Conservation (phyloP, 495 filamentous ascomycete species). For the Parathielavia hyrcaniae region DNA sequence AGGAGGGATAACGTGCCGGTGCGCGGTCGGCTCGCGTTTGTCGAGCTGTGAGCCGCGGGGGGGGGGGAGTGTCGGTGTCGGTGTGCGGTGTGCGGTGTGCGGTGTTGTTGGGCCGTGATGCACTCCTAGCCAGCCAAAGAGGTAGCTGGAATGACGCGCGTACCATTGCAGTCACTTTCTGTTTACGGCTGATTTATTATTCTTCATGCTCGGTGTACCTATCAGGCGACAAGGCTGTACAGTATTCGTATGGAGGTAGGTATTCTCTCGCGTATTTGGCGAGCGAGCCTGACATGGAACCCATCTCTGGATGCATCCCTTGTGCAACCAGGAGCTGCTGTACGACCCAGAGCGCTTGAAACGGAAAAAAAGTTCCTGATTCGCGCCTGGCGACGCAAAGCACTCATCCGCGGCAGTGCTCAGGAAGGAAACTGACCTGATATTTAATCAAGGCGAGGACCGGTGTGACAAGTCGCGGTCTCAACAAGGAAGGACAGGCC, state of each 20-base stretch:
- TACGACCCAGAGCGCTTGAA: not conserved
- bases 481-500: not conserved
- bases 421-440: not conserved
- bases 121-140: too few species aligned
- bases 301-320: not conserved
- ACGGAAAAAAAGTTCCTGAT: not conserved
- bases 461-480: conserved; percentile 6
- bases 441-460: not conserved
- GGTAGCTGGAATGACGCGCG: too few species aligned
- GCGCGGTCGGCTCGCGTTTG: conserved; percentile 33
- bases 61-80: not conserved
- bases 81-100: too few species aligned
- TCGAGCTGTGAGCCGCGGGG: conserved; percentile 11
- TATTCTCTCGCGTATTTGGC: not conserved
- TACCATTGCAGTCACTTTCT: not conserved
- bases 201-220: too few species aligned
- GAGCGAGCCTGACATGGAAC: not conserved
- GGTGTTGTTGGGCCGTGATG: too few species aligned
- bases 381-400: not conserved
- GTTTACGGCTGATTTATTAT: not conserved
- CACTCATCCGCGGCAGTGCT: not conserved
- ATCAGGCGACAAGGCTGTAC: too few species aligned
- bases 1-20: conserved; percentile 54
- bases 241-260: too few species aligned
- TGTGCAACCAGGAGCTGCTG: not conserved